phyloP scores from a whole-genome alignment of 73 alveolate genomes.

The Halteria grandinella region DNA sequence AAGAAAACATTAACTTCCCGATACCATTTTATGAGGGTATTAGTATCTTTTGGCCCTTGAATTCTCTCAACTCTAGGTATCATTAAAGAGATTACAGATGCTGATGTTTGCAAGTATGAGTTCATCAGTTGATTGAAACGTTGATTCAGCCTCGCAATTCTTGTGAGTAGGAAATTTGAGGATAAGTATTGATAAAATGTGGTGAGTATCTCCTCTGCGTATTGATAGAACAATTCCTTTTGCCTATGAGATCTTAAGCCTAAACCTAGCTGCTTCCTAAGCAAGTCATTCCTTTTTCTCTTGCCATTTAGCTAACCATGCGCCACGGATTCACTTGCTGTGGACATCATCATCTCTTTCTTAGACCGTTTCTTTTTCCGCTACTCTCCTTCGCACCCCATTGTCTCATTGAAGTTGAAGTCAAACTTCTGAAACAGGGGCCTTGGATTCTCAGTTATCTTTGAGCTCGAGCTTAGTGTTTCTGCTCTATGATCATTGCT shows the following conservation, averaged over 20 bases:
- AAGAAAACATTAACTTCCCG: no score
- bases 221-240: no score
- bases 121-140: neutral
- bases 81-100: no score
- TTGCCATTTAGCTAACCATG: slow-evolving; percentile 6
- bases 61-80: no score
- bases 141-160: neutral
- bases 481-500: no score
- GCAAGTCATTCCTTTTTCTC: neutral
- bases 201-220: no score
- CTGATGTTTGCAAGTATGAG: no score
- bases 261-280: neutral
- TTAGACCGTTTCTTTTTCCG: neutral
- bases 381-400: neutral
- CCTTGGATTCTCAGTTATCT: neutral
- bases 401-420: neutral
- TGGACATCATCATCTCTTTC: slow-evolving; percentile 13
- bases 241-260: neutral
- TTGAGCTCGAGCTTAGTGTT: no score
- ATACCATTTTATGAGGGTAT: no score
- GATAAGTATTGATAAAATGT: neutral
- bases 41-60: no score
- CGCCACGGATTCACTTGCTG: neutral
- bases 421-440: neutral
- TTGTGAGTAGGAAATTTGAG: neutral